Evolutionary conservation across 495 filamentous ascomycete species (phyloP), one percentile per base, ranked within the genome.

Genomic region (Penicillium silybi): DNA sequence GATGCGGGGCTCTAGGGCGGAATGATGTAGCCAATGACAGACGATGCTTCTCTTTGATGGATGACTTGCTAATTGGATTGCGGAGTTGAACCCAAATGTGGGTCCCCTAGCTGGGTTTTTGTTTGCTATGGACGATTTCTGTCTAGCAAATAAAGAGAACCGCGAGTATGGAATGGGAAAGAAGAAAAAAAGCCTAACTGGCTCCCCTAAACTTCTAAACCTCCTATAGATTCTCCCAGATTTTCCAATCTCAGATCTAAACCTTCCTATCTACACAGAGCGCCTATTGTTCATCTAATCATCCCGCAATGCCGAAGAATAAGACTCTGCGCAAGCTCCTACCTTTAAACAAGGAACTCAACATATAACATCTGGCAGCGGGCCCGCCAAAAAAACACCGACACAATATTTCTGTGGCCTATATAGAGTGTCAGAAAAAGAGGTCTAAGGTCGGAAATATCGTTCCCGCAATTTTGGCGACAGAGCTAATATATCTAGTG

Each of bases 101-200:
- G 22, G 42, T 45, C 43, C 32, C n/a, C n/a, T n/a, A n/a, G 26
- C 19, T 18, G 3, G 26, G 17, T 45, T 25, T 38, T 48, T 39
- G 45, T 48, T 48, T 48, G 45, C 45, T 38, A 39, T 10, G 16
- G 22, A 38, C 15, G 35, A 48, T 19, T 19, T 38, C 25, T 48
- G 25, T 48, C 20, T 9, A 37, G 45, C 45, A 48, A 48, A 48
- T 29, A 48, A 48, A 48, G 44, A 46, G 22, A 46, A 20, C 34
- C 9, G 37, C 29, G 32, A 25, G 45, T 5, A 48, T 3, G 22
- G 22, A 23, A 23, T 18, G 26, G 3, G 41, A 5, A 27, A n/a
- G 22, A 43, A 26, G 7, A 11, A 2, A 15, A 43, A 43, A 16
- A 27, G 19, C 25, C 22, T 43, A 11, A 20, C 2, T 25, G 7